Evolutionary conservation across 306 rosid genomes (phyloP), one percentile per base, ranked within the genome.

Genomic region (Quercus aquifolioides): DNA sequence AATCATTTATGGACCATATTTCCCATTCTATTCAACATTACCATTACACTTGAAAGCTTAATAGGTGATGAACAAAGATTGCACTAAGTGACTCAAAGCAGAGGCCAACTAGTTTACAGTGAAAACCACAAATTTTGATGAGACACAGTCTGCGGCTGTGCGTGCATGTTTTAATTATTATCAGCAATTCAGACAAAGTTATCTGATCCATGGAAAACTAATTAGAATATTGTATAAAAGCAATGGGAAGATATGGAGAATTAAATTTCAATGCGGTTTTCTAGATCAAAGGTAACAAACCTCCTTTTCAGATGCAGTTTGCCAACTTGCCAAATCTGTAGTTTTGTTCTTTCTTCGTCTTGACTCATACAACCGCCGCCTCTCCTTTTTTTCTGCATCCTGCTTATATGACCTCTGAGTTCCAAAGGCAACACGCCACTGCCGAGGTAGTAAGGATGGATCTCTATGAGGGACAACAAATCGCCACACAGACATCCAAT

Each of bases 371-470:
- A 90, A 77, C 38, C 99, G 89, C 63, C 97, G 84, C 85, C 86
- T 88, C 85, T 90, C 98, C 88, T 63, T 91, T 84, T 88, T 87
- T 28, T 80, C 84, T 33, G 86, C 91, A 74, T 90, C 93, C 77
- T 83, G 59, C 85, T 88, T 95, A 82, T 93, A 95, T 82, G 99
- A 93, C 84, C 87, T 91, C 85, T 95, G 96, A 83, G 94, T 95
- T 79, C 99, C 99, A 84, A 81, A 81, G 75, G 97, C 99, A 81
- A 84, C 76, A 69, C 98, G 98, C 99, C 99, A 95, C 81, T 90
- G 96, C 71, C 99, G 97, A 15, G 94, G 92, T 56, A 95, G 88
- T 87, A 93, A 87, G 73, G 97, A 83, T 65, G 98, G 97, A 91
- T 95, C 98, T 89, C 99, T 91, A 84, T 91, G 87, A 55, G 99